Evolutionary conservation across 225 moss, liverwort and hornwort species (phyloP).

Genomic region (Sphagnum contortum): DNA sequence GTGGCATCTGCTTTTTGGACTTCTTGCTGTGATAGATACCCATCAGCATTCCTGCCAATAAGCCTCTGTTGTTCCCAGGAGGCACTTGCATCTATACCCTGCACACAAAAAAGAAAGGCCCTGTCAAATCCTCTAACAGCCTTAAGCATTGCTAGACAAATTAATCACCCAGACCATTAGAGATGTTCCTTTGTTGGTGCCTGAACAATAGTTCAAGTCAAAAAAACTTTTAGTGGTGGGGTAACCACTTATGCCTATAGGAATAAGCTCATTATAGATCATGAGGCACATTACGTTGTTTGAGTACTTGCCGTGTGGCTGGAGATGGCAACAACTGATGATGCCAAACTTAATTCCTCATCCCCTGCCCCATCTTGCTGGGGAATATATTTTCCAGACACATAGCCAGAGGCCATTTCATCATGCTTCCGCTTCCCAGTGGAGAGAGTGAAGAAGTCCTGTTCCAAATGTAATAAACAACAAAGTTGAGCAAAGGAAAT

Average conservation of each 20-base stretch:
- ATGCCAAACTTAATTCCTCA: constrained; percentile 25
- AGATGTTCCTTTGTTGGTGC: too few species aligned
- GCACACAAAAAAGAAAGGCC: too few species aligned
- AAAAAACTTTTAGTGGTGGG: too few species aligned
- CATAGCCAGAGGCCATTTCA: constrained; percentile 30
- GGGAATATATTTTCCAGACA: constrained; percentile 46
- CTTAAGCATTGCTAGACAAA: too few species aligned
- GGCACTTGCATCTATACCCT: constrained; percentile 28
- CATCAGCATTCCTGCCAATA: constrained; percentile 31
- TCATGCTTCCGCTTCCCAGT: constrained; percentile 90
- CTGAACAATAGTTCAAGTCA: too few species aligned
- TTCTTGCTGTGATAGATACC: constrained; percentile 27
- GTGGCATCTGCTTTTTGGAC: constrained; percentile 35
- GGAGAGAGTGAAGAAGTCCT: constrained; percentile 87
- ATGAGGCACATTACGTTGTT: too few species aligned
- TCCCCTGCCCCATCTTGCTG: constrained; percentile 78
- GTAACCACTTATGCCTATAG: too few species aligned
- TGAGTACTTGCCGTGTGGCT: constrained; percentile 26
- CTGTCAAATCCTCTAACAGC: too few species aligned
- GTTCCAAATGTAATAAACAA: constrained; percentile 9
- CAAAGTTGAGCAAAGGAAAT: too few species aligned
- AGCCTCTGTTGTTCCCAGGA: constrained; percentile 31
- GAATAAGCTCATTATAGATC: too few species aligned
- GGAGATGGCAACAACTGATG: constrained; percentile 22
- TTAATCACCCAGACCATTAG: too few species aligned